Evolutionary conservation across 495 filamentous ascomycete species (phyloP).

Genomic region (Letharia columbiana): DNA sequence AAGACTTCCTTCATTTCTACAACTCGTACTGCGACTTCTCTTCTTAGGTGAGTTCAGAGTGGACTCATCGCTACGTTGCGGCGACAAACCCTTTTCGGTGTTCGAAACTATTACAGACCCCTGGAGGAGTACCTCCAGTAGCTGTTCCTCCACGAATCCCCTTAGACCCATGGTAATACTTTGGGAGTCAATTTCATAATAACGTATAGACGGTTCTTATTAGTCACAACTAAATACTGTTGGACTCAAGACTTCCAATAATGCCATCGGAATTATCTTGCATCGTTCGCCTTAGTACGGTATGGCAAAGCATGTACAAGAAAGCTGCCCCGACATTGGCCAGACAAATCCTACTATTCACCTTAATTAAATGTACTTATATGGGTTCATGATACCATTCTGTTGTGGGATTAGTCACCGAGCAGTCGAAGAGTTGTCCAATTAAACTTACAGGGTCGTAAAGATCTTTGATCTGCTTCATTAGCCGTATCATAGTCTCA

Average conservation of each 20-base stretch:
- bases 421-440: background rate
- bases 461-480: conserved; percentile 85
- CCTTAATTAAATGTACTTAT: conserved; percentile 58
- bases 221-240: background rate
- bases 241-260: no score
- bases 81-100: no score
- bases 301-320: background rate
- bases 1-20: no score
- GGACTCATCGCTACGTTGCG: no score
- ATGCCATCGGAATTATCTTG: no score
- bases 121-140: no score
- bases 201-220: background rate
- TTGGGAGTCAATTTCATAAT: no score
- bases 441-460: conserved; percentile 76
- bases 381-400: conserved; percentile 92
- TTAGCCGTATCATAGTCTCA: conserved; percentile 73
- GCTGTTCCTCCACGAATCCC: no score
- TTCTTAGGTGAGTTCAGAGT: no score
- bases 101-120: no score
- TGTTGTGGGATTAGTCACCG: conserved; percentile 33
- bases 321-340: background rate
- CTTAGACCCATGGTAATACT: no score
- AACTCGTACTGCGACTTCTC: no score
- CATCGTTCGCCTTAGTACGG: background rate
- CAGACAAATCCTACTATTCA: background rate